These are phyloP conservation scores for Astrocystis sublimbata DNA, from an alignment of 495 filamentous ascomycete genomes.

Conservation along the genomic window DNA sequence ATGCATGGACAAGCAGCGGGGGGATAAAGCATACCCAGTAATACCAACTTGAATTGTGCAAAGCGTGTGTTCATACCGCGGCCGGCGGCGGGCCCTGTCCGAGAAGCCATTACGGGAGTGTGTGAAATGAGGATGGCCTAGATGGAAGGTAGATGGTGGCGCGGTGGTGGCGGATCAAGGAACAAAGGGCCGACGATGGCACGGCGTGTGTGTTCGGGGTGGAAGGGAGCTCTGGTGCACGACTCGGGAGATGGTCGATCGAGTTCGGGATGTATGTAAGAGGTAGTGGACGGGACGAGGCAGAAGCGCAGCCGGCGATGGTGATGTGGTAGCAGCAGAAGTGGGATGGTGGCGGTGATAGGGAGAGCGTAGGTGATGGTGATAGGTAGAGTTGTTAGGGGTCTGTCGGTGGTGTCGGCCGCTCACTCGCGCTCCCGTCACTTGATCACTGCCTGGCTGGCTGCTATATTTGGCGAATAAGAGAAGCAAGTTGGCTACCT, in stretches of 20 bases:
- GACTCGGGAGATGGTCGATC: not conserved
- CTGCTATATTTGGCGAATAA: slow-evolving; percentile 18
- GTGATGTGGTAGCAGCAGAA: slow-evolving; percentile 7
- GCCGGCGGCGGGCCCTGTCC: slow-evolving; percentile 69
- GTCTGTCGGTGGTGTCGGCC: not conserved
- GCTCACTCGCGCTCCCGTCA: no score
- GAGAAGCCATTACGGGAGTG: slow-evolving; percentile 67
- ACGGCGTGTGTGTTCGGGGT: slow-evolving; percentile 27
- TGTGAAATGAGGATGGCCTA: slow-evolving; percentile 19
- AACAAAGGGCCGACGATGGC: slow-evolving; percentile 15
- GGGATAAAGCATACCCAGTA: slow-evolving; percentile 70
- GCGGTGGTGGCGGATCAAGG: slow-evolving; percentile 15
- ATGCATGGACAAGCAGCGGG: slow-evolving; percentile 19
- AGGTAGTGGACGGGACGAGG: slow-evolving; percentile 1
- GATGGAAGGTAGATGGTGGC: slow-evolving; percentile 10
- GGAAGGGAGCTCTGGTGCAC: slow-evolving; percentile 19
- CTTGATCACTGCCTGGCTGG: slow-evolving; percentile 18
- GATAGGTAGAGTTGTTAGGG: not conserved
- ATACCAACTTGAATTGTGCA: slow-evolving; percentile 97
- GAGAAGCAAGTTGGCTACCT: slow-evolving; percentile 13
- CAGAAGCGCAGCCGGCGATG: slow-evolving; percentile 7
- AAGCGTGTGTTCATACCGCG: slow-evolving; percentile 74
- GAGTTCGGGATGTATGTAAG: not conserved
- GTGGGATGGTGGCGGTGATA: not conserved
- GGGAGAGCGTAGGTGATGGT: not conserved